phyloP scores from a whole-genome alignment of 2,329 filamentous ascomycete species.

The Paramyrothecium sp. region DNA sequence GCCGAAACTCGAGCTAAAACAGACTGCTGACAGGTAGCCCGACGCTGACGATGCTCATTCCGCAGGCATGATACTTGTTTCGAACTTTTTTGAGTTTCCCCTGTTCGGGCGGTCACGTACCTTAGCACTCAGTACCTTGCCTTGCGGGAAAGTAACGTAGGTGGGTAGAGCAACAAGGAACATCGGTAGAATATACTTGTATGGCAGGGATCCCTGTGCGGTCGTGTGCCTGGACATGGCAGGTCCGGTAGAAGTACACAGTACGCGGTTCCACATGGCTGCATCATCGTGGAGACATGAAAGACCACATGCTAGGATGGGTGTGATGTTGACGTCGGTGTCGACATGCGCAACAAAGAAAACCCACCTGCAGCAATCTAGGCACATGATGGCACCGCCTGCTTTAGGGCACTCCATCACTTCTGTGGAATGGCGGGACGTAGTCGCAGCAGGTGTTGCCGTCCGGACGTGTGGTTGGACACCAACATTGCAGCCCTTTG shows the following conservation, averaged over 20 bases:
- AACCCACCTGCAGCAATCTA: no score
- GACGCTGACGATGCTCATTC: background rate
- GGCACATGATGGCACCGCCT: background rate
- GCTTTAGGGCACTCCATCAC: background rate
- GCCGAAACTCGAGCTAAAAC: background rate
- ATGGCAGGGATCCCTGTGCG: no score
- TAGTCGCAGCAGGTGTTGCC: slow-evolving; percentile 1
- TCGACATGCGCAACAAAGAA: no score
- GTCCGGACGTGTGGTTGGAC: slow-evolving; percentile 3
- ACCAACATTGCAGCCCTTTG: background rate
- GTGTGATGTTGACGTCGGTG: no score
- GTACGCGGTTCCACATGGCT: background rate
- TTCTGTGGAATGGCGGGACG: background rate
- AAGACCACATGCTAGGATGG: no score
- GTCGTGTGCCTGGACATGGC: background rate
- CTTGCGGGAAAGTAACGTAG: no score
- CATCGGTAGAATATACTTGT: no score
- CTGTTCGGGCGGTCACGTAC: background rate
- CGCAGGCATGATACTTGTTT: background rate
- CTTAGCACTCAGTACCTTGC: background rate
- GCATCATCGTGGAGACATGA: background rate
- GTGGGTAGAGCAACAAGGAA: no score
- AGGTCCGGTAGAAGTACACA: background rate
- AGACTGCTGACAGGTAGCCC: background rate
- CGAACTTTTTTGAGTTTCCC: background rate